Base-by-base conservation (phyloP, 1,139 yeast species). In the Protomyces arabidopsidicola region DNA sequence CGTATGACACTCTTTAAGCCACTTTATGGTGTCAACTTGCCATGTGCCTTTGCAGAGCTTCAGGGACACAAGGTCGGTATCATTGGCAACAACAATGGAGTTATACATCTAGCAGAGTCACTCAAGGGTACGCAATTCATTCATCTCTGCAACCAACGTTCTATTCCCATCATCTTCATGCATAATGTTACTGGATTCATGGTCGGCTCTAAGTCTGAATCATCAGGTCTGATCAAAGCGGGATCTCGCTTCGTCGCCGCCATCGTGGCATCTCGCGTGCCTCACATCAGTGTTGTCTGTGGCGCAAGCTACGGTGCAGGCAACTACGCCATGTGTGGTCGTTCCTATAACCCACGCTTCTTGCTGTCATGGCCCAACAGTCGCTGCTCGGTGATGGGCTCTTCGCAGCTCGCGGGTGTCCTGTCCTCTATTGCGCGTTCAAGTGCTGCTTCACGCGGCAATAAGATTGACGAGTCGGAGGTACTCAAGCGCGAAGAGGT, bases 271-370 rank as follows among this genome's bases (percentile, higher is more conserved):
- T 69, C 75, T 22, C 72, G 72, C 6, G 76, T 73, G 20, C 75
- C 74, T 60, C 71, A 73, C 65, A 73, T 70, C 65, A 73, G 76
- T 2, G 74, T 74, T 27, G 67, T 74, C 45, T 73, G 74, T 58
- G 76, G 76, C 12, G 75, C 75, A 38, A 71, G 75, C 9, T 74
- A 74, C 65, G 76, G 76, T 9, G 76, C 76, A 1, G 76, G 76
- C 6, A 74, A 74, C 67, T 74, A 74, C 67, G 76, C 76, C 20
- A 74, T 74, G 76, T 74, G 76, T 53, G 76, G 76, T 27, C 66
- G 76, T 34, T 75, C 76, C 27, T 74, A 74, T 64, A 73, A 72
- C 63, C 76, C 76, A 2, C 70, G 74, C 39, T 74, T 74, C 69
- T 68, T 74, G 58, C 73, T 74, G 73, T 64, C 75, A 8, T 74